A percentile compares a stretch with the other conserved stretches of the same genome.
Evolutionary conservation across 2,329 filamentous ascomycete species (phyloP).

Genomic region (Diaporthe australafricana): DNA sequence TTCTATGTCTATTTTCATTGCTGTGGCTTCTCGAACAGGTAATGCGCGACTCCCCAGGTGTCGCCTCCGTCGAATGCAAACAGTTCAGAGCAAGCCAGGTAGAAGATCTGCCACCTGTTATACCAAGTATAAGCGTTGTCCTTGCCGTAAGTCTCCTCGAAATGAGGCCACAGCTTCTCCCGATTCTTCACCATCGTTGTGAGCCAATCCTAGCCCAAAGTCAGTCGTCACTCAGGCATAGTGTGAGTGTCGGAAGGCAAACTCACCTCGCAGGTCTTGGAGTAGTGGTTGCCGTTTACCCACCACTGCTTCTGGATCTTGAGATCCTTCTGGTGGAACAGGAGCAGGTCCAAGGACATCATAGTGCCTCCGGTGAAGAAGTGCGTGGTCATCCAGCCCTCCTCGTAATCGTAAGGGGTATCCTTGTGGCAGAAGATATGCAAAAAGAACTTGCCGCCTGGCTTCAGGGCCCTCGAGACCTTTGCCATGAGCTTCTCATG

Average conservation of each 20-base stretch:
- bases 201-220: constrained; percentile 67
- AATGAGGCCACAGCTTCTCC: constrained; percentile 70
- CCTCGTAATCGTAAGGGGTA: constrained; percentile 77
- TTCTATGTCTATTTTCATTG: constrained; percentile 27
- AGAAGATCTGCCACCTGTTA: constrained; percentile 79
- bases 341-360: constrained; percentile 73
- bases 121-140: constrained; percentile 72
- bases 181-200: constrained; percentile 69
- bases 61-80: constrained; percentile 71
- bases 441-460: constrained; percentile 75
- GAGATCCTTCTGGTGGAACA: constrained; percentile 75
- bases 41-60: constrained; percentile 75
- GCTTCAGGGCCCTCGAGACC: constrained; percentile 67
- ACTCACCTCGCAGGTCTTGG: constrained; percentile 74
- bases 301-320: constrained; percentile 74
- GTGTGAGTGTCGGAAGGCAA: too few relatives aligned
- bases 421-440: constrained; percentile 75
- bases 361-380: constrained; percentile 82
- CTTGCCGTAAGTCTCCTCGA: constrained; percentile 74
- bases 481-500: constrained; percentile 76
- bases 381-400: constrained; percentile 79
- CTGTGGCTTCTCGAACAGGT: constrained; percentile 71
- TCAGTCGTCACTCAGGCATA: background rate
- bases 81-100: constrained; percentile 77
- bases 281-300: constrained; percentile 76